phyloP scores from a whole-genome alignment of 352 stramenopile species.

The Lagenidium sp. region DNA sequence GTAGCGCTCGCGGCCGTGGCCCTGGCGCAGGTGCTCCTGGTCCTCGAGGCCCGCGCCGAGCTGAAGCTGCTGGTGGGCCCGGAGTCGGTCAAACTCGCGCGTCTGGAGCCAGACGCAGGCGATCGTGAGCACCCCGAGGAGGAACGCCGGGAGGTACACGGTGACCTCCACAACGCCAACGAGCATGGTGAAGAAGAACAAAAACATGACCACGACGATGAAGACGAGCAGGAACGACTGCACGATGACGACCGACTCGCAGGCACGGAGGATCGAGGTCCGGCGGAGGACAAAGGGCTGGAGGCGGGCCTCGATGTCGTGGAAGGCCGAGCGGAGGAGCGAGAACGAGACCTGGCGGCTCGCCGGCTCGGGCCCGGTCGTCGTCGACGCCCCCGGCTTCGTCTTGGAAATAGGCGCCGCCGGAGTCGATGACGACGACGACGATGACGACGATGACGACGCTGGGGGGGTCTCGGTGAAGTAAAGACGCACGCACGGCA shows the following conservation, averaged over 20 bases:
- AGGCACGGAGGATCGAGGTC: conserved; percentile 38
- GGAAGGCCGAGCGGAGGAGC: conserved; percentile 36
- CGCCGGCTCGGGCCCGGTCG: neutral
- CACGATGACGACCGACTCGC: conserved; percentile 56
- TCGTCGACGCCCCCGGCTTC: neutral
- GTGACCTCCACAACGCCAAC: neutral
- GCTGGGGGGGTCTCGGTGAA: conserved; percentile 1
- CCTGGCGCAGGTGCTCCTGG: conserved; percentile 4
- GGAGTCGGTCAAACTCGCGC: conserved; percentile 48
- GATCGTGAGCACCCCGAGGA: conserved; percentile 2
- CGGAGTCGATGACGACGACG: neutral
- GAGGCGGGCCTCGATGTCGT: conserved; percentile 22
- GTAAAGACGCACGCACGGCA: conserved; percentile 40
- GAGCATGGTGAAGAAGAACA: conserved; percentile 2
- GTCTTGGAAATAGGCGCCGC: too few relatives aligned
- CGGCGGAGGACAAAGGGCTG: conserved; percentile 36
- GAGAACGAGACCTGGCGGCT: conserved; percentile 26
- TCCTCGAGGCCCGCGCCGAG: conserved; percentile 48
- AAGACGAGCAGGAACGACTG: conserved; percentile 40
- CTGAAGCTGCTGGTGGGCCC: conserved; percentile 52
- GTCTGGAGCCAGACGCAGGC: conserved; percentile 50
- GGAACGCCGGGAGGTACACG: neutral
- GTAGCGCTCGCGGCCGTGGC: too few relatives aligned
- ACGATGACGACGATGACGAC: neutral
- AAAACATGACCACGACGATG: conserved; percentile 32